Evolutionary conservation across 805 yeast genomes (phyloP), one percentile per base, ranked within the genome.

Genomic region (Suhomyces sp.): DNA sequence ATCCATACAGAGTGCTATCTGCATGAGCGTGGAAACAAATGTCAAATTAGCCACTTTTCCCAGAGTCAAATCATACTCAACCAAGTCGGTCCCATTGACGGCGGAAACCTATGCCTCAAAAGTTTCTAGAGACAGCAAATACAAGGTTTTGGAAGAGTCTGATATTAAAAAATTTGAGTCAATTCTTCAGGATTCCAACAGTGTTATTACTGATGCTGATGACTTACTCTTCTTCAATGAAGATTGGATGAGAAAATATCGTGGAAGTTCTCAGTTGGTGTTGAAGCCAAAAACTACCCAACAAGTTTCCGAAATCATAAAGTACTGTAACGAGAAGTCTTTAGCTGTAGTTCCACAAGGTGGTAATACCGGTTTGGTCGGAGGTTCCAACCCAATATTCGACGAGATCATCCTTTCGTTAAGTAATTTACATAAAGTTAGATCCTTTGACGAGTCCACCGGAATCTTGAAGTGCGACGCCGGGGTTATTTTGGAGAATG

Each of bases 271-370:
- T 0, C 75, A 80, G 60, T 65, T 93, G 25, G 91, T 90, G 1
- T 75, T 92, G 57, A 89, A 86, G 67, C 98, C 98, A 35, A 86
- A 84, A 61, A 80, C 87, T 12, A 82, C 89, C 2, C 83, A 86
- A 55, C 92, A 92, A 67, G 85, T 93, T 15, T 78, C 92, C 2
- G 64, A 82, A 60, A 89, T 93, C 55, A 64, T 93, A 64, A 83
- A 82, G 66, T 86, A 90, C 70, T 89, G 97, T 75, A 87, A 87
- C 63, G 88, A 85, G 27, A 70, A 83, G 46, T 81, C 79, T 54
- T 69, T 92, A 25, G 97, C 97, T 0, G 83, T 92, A 46, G 96
- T 90, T 8, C 97, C 98, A 13, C 97, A 93, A 72, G 97, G 97
- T 65, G 98, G 98, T 60, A 92, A 93, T 71, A 93, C 97, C 1